Evolutionary conservation across 78 protist species (phyloP).

Genomic region (Dictyostelium capitatum): DNA sequence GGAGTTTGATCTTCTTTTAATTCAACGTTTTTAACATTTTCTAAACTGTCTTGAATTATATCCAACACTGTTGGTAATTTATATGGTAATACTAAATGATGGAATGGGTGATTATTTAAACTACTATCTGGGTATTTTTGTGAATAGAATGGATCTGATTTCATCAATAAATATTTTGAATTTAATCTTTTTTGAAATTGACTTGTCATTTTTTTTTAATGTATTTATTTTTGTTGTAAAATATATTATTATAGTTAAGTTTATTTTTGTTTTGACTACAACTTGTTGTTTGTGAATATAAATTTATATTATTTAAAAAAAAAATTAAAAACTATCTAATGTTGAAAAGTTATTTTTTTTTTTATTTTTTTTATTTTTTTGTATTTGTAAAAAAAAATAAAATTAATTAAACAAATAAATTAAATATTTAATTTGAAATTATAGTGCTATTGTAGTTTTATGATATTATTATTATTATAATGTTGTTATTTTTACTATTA

Average conservation of each 20-base stretch:
- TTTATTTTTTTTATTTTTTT: neutral
- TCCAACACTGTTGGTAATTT: conserved; percentile 59
- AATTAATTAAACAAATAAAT: too few relatives aligned
- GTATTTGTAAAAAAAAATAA: neutral
- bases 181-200: conserved; percentile 23
- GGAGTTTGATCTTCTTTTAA: conserved; percentile 70
- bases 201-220: neutral
- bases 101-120: conserved; percentile 13
- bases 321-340: neutral
- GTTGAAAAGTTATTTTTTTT: neutral
- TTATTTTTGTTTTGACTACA: neutral
- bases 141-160: conserved; percentile 2
- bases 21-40: conserved; percentile 43
- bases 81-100: neutral
- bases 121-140: conserved; percentile 3
- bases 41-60: conserved; percentile 49
- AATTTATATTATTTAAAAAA: neutral
- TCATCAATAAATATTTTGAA: conserved; percentile 25
- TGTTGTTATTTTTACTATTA: neutral
- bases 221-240: neutral
- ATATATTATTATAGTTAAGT: neutral
- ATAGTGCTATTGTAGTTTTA: too few relatives aligned
- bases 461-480: neutral
- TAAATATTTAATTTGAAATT: too few relatives aligned
- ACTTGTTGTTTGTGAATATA: neutral